Evolutionary conservation across 1,139 yeast genomes (phyloP).

Genomic region (Protomyces inundatus): DNA sequence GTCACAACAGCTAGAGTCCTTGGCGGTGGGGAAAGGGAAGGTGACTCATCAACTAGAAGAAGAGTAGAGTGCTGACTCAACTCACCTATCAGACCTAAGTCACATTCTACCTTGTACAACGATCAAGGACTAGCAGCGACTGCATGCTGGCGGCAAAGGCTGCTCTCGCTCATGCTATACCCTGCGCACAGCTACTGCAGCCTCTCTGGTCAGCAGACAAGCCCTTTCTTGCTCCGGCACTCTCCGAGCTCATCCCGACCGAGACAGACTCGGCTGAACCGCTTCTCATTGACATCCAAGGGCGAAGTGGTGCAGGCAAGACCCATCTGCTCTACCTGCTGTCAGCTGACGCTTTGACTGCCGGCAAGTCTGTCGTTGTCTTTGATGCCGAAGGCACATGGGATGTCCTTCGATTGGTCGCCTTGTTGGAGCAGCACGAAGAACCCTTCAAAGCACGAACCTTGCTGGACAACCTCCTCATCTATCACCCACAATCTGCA

Average conservation of each 20-base stretch:
- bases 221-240: too few relatives aligned
- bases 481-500: constrained; percentile 19
- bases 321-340: constrained; percentile 26
- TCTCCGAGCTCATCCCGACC: too few relatives aligned
- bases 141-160: background rate
- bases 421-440: constrained; percentile 1
- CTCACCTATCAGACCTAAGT: too few relatives aligned
- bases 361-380: constrained; percentile 14
- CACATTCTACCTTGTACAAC: too few relatives aligned
- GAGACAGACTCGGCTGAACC: background rate
- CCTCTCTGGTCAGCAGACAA: background rate
- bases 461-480: constrained; percentile 5
- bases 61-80: too few relatives aligned
- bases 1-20: too few relatives aligned
- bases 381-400: constrained; percentile 26
- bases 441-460: background rate
- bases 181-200: background rate
- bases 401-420: constrained; percentile 14
- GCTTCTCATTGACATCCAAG: constrained; percentile 13
- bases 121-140: too few relatives aligned
- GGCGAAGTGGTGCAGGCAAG: constrained; percentile 27
- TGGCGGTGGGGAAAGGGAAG: too few relatives aligned
- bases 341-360: constrained; percentile 16
- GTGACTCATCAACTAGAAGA: too few relatives aligned
- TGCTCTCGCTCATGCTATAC: background rate